Base-by-base conservation (phyloP, 345 rosid species). In the Eucalyptus marginata region DNA sequence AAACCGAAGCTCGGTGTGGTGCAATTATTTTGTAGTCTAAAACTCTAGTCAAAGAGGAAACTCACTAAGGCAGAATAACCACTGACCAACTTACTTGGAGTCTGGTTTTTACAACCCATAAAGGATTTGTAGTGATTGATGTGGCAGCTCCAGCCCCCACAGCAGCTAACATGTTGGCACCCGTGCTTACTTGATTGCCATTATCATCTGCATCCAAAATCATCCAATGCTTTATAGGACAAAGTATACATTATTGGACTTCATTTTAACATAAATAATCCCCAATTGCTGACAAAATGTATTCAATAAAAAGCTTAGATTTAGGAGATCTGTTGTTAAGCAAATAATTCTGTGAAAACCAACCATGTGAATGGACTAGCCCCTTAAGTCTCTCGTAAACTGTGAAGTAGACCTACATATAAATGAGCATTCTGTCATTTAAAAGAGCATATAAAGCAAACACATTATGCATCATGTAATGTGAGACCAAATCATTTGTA, bases 81-180 rank as follows among this genome's bases (percentile, higher is more conserved):
- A 79, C 49, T 87, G 62, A n/a, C 25, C 51, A 71, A 93, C 95
- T 90, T 88, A 97, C 99, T 94, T 97, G 98, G 88, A 97, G 95
- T 89, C 99, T 95, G 89, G 99, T 98, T 94, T 98, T 97, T 90
- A 98, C 99, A 93, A 97, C 99, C 99, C 99, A 98, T 88, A 98
- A 92, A 66, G 99, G 99, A 91, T 97, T 98, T 49, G 99, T 98
- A 80, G 93, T 91, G 88, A 95, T 91, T 88, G 99, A 92, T 49
- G 99, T 98, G 88, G 99, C 95, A 90, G 96, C 98, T 89, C 99
- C 99, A 86, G 99, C 99, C 31, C 98, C 95, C 43, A 97, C 98
- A 89, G 99, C 99, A 88, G 98, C 99, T 90, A 97, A 86, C 95
- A 98, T 93, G 90, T 97, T 95, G 91, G 94, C 93, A 29, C 99